phyloP scores from a whole-genome alignment of 305 asterid species.

The Petunia hybrid region DNA sequence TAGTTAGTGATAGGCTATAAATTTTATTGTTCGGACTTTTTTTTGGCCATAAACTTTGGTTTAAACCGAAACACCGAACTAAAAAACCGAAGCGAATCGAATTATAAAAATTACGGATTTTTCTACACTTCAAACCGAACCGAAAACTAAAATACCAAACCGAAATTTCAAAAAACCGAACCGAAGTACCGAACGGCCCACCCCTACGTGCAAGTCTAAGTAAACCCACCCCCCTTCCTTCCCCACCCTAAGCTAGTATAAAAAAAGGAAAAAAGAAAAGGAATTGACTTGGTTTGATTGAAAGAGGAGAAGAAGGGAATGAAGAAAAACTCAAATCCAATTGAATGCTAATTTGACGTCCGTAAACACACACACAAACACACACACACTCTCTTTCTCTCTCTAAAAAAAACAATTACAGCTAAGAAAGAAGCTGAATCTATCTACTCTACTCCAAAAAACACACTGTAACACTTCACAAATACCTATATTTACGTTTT shows the following conservation, averaged over 20 bases:
- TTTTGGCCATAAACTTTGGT: too few relatives aligned
- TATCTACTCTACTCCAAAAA: conserved; percentile 33
- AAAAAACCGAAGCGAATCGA: too few relatives aligned
- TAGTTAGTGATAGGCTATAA: too few relatives aligned
- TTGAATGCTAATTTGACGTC: conserved; percentile 62
- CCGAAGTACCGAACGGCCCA: too few relatives aligned
- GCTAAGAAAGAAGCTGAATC: conserved; percentile 24
- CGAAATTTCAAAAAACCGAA: too few relatives aligned
- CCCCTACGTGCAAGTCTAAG: neutral
- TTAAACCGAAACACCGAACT: too few relatives aligned
- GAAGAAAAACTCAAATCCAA: conserved; percentile 47
- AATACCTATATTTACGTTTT: conserved; percentile 1
- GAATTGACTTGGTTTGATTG: conserved; percentile 53
- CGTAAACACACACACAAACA: conserved; percentile 43
- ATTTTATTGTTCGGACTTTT: too few relatives aligned
- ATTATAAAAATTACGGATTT: too few relatives aligned
- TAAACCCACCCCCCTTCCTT: neutral
- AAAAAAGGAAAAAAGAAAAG: conserved; percentile 31
- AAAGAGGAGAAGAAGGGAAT: conserved; percentile 30
- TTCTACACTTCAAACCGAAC: too few relatives aligned
- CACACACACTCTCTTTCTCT: conserved; percentile 33
- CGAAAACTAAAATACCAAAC: too few relatives aligned
- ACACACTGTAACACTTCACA: neutral
- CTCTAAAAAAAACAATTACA: conserved; percentile 13
- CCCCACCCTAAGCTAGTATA: neutral